Percentiles rank a stretch among this genome's conserved stretches.
Evolutionary conservation across 208 protist species (phyloP).

Genomic region (Histomonas meleagridis): DNA sequence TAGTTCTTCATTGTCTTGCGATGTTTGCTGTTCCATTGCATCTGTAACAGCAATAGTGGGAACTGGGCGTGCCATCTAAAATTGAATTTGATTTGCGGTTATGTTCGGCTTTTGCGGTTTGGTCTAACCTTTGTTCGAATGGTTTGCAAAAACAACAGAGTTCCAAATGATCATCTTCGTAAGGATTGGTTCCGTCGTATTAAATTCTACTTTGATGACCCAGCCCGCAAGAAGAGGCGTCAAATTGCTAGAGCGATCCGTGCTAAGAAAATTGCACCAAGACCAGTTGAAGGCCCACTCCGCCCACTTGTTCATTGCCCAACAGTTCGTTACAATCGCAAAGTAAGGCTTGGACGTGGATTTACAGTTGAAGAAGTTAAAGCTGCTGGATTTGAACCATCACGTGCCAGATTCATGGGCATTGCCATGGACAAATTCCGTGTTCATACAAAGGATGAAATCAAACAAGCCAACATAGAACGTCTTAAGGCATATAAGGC

Average conservation of each 20-base stretch:
- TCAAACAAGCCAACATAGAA: neutral
- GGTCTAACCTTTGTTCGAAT: conserved; percentile 39
- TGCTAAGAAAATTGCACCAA: conserved; percentile 53
- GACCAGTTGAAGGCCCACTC: conserved; percentile 54
- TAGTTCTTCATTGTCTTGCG: too few relatives aligned
- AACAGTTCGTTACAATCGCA: conserved; percentile 57
- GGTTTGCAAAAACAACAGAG: conserved; percentile 54
- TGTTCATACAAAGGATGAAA: neutral
- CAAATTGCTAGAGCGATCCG: conserved; percentile 36
- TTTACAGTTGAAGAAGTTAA: conserved; percentile 60
- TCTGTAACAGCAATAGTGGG: too few relatives aligned
- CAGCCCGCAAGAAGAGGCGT: conserved; percentile 50
- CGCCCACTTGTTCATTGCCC: conserved; percentile 58
- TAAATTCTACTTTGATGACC: conserved; percentile 59
- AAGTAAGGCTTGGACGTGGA: conserved; percentile 55
- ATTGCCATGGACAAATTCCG: neutral
- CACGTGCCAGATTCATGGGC: neutral
- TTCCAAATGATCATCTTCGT: conserved; percentile 57
- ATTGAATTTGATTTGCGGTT: too few relatives aligned
- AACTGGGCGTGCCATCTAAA: too few relatives aligned
- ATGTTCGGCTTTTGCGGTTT: too few relatives aligned
- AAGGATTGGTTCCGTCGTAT: conserved; percentile 55
- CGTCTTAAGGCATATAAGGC: neutral
- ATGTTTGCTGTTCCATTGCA: too few relatives aligned
- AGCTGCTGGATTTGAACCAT: conserved; percentile 35